These are phyloP conservation scores for Cynara cardunculus DNA, from an alignment of 129 eudicot genomes.

Conservation along the genomic window DNA sequence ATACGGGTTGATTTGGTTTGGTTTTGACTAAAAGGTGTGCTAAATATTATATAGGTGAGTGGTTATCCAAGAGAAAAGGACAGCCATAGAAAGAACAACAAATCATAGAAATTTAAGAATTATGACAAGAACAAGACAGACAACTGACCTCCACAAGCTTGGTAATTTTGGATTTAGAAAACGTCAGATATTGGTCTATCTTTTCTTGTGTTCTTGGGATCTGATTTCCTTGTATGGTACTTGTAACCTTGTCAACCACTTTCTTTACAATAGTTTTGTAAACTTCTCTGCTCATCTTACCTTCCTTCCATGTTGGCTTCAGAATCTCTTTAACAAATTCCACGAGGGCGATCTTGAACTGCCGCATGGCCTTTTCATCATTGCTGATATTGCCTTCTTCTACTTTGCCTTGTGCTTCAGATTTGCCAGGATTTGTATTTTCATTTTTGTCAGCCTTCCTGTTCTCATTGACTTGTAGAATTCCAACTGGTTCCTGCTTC, in stretches of 20 bases:
- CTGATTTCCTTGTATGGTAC: slow-evolving; percentile 55
- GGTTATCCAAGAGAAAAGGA: neutral
- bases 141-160: slow-evolving; percentile 76
- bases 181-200: slow-evolving; percentile 59
- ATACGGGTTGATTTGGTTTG: neutral
- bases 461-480: slow-evolving; percentile 23
- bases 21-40: neutral
- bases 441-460: slow-evolving; percentile 28
- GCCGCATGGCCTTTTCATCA: slow-evolving; percentile 68
- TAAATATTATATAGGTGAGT: neutral
- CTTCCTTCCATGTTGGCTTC: slow-evolving; percentile 89
- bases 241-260: slow-evolving; percentile 70
- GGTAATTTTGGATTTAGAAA: slow-evolving; percentile 48
- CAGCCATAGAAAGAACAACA: neutral
- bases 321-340: slow-evolving; percentile 79
- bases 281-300: slow-evolving; percentile 74
- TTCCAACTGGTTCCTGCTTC: slow-evolving; percentile 26
- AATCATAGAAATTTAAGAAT: neutral
- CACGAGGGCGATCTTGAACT: slow-evolving; percentile 59
- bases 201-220: slow-evolving; percentile 70
- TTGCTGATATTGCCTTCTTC: slow-evolving; percentile 45
- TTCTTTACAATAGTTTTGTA: slow-evolving; percentile 77
- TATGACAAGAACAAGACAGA: neutral
- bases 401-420: slow-evolving; percentile 41
- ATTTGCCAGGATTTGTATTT: slow-evolving; percentile 26